phyloP scores from a whole-genome alignment of 768 basidiomycete species.

The Rhodotorula babjevae region DNA sequence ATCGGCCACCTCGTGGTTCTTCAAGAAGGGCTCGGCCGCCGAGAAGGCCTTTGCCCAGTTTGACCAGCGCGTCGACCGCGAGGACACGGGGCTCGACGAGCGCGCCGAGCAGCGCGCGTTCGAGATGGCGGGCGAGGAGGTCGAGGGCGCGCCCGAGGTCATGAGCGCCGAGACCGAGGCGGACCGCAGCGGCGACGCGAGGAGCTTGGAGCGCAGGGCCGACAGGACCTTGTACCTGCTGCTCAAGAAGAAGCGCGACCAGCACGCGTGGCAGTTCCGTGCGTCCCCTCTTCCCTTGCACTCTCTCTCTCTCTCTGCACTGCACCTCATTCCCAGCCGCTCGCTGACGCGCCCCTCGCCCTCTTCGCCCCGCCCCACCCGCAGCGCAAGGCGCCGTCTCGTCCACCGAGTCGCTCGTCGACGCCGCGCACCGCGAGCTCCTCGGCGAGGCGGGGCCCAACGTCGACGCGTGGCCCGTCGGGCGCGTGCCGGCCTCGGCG shows the following conservation, averaged over 20 bases:
- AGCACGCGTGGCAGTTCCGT: conserved; percentile 58
- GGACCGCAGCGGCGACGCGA: conserved; percentile 60
- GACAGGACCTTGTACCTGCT: conserved; percentile 86
- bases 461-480: conserved; percentile 94
- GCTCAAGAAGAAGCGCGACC: conserved; percentile 55
- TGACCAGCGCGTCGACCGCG: conserved; percentile 41
- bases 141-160: conserved; percentile 50
- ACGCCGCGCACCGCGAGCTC: conserved; percentile 73
- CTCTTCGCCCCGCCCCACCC: no score
- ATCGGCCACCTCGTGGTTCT: conserved; percentile 37
- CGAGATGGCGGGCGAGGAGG: conserved; percentile 53
- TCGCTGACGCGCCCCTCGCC: background rate
- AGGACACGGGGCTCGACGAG: conserved; percentile 45
- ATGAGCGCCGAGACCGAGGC: conserved; percentile 51
- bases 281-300: conserved; percentile 5
- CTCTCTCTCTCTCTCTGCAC: background rate
- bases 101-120: conserved; percentile 51
- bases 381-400: conserved; percentile 42
- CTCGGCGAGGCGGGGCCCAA: conserved; percentile 65
- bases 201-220: conserved; percentile 73
- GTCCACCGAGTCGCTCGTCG: conserved; percentile 32
- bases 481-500: conserved; percentile 78
- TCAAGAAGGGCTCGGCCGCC: conserved; percentile 42
- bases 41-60: conserved; percentile 45
- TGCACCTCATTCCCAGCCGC: background rate